Base-by-base conservation (phyloP, 805 yeast genomes). In the Blastobotrys chiropterorum region DNA sequence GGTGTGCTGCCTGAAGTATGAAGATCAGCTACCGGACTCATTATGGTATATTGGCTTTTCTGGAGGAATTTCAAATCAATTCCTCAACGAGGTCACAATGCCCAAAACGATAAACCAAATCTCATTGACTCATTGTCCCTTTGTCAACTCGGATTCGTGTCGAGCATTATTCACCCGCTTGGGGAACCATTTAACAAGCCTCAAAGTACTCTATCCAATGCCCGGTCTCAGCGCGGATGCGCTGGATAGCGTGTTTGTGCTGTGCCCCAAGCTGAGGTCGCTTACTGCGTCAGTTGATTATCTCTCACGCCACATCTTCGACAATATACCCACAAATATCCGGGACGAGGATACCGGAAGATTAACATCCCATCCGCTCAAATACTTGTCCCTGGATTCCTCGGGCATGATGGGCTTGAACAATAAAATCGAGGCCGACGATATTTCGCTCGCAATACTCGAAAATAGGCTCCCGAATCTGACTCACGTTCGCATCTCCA, bases 81-180 rank as follows among this genome's bases (percentile, higher is more conserved):
- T 92, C 66, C 72, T 94, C 13, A 70, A 76, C 42, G 77, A 77
- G 31, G 81, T 94, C 1, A 64, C 69, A n/a, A 83, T 94, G 63
- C 98, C 98, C 0, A 44, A 63, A 1, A 78, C 90, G 1, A 82
- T 92, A 41, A 80, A 79, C 2, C 78, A 79, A 17, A 69, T 92
- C 47, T 90, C 88, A 57, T 76, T 92, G 62, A 85, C 95, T 0
- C 95, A 88, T 66, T 92, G 98, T 69, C 97, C 98, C 0, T 73
- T 77, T 48, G 72, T 92, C 16, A 78, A 77, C 42, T 86, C 85
- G 21, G 75, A 72, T 47, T 81, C 95, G 0, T 72, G 90, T 17
- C 80, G 82, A 56, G 73, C 75, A 22, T 68, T 92, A 51, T 67
- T 90, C 15, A 69, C 73, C 31, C 77, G 78, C 44, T 75, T 85